Conservation (phyloP, 1,284 basidiomycete genomes). For the Phellopilus nigrolimitatus region DNA sequence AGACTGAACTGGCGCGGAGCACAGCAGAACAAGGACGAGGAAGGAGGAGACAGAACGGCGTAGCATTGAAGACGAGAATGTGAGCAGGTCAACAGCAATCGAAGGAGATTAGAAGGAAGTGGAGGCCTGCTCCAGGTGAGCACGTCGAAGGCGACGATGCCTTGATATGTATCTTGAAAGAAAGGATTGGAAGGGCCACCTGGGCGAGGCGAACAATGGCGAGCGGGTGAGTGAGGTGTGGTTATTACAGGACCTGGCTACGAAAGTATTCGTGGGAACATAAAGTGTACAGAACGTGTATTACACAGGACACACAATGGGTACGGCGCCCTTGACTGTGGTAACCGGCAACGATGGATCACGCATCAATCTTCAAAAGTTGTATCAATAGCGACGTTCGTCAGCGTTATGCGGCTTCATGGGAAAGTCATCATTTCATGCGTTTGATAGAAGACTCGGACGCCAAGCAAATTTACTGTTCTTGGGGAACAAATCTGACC, state of each 20-base stretch:
- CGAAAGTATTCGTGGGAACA: conserved; percentile 10
- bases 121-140: conserved; percentile 53
- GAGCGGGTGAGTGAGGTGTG: conserved; percentile 20
- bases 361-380: not conserved
- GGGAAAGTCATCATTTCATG: not conserved
- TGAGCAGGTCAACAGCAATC: conserved; percentile 22
- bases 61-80: conserved; percentile 31
- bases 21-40: conserved; percentile 10
- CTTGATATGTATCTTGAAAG: conserved; percentile 3
- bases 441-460: no score
- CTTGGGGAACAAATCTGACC: no score
- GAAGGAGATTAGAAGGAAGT: conserved; percentile 24
- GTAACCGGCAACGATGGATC: not conserved
- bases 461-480: no score
- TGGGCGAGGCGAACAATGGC: conserved; percentile 37
- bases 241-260: not conserved
- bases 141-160: conserved; percentile 31
- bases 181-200: conserved; percentile 47
- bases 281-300: not conserved
- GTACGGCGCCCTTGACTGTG: conserved; percentile 6
- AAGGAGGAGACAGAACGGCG: conserved; percentile 23
- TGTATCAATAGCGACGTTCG: not conserved
- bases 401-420: not conserved
- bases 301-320: not conserved
- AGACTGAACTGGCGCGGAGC: conserved; percentile 4